Evolutionary conservation across 2,329 filamentous ascomycete genomes (phyloP).

Genomic region (Aspergillus chevalieri): DNA sequence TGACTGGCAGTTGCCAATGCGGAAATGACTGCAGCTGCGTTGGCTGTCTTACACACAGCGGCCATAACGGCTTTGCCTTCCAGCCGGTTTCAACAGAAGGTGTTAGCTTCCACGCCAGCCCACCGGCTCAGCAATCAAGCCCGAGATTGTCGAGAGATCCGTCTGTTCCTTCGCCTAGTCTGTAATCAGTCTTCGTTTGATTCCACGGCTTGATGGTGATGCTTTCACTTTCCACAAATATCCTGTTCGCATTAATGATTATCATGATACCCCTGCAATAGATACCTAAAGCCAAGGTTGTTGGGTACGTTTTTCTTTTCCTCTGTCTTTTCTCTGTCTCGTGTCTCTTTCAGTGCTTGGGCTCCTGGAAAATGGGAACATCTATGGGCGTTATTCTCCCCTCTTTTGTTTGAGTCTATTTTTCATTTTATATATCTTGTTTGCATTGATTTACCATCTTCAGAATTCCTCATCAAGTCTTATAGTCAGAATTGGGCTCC

Average conservation of each 20-base stretch:
- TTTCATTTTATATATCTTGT: neutral
- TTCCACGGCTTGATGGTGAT: neutral
- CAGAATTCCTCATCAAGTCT: neutral
- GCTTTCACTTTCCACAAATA: neutral
- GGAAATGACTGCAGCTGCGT: constrained; percentile 48
- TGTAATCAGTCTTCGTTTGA: constrained; percentile 2
- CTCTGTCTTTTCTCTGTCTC: neutral
- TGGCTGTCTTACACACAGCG: constrained; percentile 49
- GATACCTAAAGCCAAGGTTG: constrained; percentile 10
- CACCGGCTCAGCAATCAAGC: neutral
- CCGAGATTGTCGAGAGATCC: constrained; percentile 10
- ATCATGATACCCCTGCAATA: constrained; percentile 26
- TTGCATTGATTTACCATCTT: neutral
- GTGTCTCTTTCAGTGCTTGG: neutral
- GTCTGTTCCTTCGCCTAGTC: constrained; percentile 17
- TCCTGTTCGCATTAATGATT: constrained; percentile 8
- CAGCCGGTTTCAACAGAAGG: constrained; percentile 10
- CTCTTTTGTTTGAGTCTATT: neutral
- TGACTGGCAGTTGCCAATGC: constrained; percentile 47
- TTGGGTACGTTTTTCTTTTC: constrained; percentile 1
- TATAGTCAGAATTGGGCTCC: neutral
- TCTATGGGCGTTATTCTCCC: neutral
- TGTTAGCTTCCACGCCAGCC: constrained; percentile 1
- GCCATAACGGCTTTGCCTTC: constrained; percentile 41
- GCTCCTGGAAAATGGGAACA: neutral